Base-by-base conservation (phyloP, 2,329 filamentous ascomycete species). In the Anisogramma anomala region DNA sequence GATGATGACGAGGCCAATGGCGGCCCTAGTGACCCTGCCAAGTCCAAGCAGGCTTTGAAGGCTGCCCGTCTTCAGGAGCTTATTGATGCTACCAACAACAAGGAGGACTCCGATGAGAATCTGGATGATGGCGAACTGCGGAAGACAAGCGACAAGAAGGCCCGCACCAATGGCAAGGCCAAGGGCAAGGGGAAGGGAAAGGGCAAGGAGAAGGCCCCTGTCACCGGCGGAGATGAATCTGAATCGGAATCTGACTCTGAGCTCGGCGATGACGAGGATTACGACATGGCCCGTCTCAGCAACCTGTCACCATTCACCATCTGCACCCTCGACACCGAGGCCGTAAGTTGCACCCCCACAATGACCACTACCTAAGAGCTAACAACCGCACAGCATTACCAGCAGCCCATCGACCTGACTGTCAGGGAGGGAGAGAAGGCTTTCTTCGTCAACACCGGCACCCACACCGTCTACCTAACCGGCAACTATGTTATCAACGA, bases 361-460 rank as follows among this genome's bases (percentile, higher is more conserved):
- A 31, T 30, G 31, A 33, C 53, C 11, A 11, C 20, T 27, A n/a
- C 39, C 19, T 26, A 31, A 33, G 20, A 34, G 33, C 42, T 65
- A 53, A 64, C 53, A 41, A 27, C 17, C 31, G 23, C 41, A 34
- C 55, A 96, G 91, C 77, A 84, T 69, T 94, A 82, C 74, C 91
- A 98, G 67, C 93, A 98, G 66, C 68, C 91, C 35, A 77, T 98
- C 45, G 86, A 98, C 64, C 85, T 98, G 63, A 91, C 84, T 49
- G 78, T 98, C 59, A 79, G 77, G 55, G 84, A 94, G 61, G 77
- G 83, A 53, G 91, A 98, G 72, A 77, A 77, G 53, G 81, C 95
- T 51, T 94, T 84, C 73, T 96, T 98, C 71, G 77, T 84, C 58
- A 87, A 94, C 51, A 79, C 76, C 48, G 91, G 91, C 55, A 91